A percentile compares a stretch with the other conserved stretches of the same genome.
Conservation (phyloP, 768 basidiomycete genomes). For the Daedaleopsis sinensis region DNA sequence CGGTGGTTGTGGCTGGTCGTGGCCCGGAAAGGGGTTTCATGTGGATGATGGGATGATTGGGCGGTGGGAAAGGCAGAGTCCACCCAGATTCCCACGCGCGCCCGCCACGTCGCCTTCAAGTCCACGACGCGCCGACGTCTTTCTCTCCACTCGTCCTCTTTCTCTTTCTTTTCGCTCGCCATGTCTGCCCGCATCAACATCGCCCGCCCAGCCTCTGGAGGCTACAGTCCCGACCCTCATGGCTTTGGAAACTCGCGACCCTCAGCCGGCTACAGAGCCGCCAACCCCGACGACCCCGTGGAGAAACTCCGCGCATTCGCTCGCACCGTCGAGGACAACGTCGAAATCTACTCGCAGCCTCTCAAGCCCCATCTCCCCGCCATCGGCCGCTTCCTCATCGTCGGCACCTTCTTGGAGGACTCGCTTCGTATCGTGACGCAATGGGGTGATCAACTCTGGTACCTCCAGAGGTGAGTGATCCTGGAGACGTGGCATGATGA, state of each 20-base stretch:
- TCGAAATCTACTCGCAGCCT: slow-evolving; percentile 93
- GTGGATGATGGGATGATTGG: slow-evolving; percentile 21
- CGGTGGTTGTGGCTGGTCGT: slow-evolving; percentile 7
- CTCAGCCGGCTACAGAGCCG: slow-evolving; percentile 74
- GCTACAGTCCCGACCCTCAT: slow-evolving; percentile 74
- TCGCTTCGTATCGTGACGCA: slow-evolving; percentile 91
- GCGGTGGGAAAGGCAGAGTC: slow-evolving; percentile 16
- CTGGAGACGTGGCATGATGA: slow-evolving; percentile 1
- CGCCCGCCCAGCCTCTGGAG: slow-evolving; percentile 57
- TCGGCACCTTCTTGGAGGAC: slow-evolving; percentile 98
- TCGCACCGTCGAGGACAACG: slow-evolving; percentile 84
- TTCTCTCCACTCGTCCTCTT: slow-evolving; percentile 24
- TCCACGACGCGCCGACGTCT: slow-evolving; percentile 14
- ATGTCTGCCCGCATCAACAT: slow-evolving; percentile 88
- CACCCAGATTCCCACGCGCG: slow-evolving; percentile 33
- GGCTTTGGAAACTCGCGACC: slow-evolving; percentile 75
- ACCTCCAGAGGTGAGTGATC: slow-evolving; percentile 83
- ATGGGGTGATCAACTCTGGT: slow-evolving; percentile 98
- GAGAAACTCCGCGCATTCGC: slow-evolving; percentile 74
- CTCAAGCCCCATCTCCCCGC: slow-evolving; percentile 93
- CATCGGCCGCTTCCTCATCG: slow-evolving; percentile 94
- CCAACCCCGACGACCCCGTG: slow-evolving; percentile 80
- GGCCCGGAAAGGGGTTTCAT: slow-evolving; percentile 5
- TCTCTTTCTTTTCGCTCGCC: slow-evolving; percentile 27
- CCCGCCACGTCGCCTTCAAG: slow-evolving; percentile 32